Evolutionary conservation across 1,139 yeast genomes (phyloP).

Genomic region (Blastobotrys serpentis): DNA sequence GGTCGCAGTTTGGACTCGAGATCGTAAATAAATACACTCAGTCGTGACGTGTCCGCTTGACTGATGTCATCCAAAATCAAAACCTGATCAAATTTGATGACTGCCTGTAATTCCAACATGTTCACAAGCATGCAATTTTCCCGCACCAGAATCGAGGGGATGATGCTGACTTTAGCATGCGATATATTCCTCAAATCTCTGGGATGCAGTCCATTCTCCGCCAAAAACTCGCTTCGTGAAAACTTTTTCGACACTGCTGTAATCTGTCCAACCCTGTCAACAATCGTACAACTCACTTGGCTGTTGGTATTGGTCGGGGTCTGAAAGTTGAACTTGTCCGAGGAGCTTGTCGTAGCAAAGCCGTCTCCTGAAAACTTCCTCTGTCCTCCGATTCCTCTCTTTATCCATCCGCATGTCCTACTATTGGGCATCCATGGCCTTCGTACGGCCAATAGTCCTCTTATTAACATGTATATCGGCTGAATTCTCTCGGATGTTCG

Average conservation of each 20-base stretch:
- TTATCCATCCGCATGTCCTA: too few species aligned
- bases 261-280: slow-evolving; percentile 69
- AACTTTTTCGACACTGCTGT: slow-evolving; percentile 67
- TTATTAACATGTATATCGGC: too few species aligned
- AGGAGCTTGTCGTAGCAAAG: slow-evolving; percentile 8
- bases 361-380: too few species aligned
- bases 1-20: slow-evolving; percentile 58
- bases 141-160: slow-evolving; percentile 80
- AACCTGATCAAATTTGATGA: slow-evolving; percentile 72
- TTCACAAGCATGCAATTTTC: slow-evolving; percentile 78
- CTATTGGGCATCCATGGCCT: too few species aligned
- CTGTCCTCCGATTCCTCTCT: too few species aligned
- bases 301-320: slow-evolving; percentile 16
- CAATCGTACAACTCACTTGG: slow-evolving; percentile 61
- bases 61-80: slow-evolving; percentile 72
- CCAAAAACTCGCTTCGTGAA: slow-evolving; percentile 69
- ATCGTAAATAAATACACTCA: slow-evolving; percentile 80
- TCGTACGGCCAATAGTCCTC: too few species aligned
- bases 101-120: slow-evolving; percentile 77
- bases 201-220: slow-evolving; percentile 71
- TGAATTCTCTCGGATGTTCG: too few species aligned
- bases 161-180: slow-evolving; percentile 78
- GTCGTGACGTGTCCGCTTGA: slow-evolving; percentile 51
- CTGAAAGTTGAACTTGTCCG: slow-evolving; percentile 21
- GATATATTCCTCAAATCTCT: slow-evolving; percentile 83